A percentile compares a stretch with the other conserved stretches of the same genome.
These are phyloP conservation scores for Agastache rugosa DNA, from an alignment of 257 asterid species.

Conservation along the genomic window DNA sequence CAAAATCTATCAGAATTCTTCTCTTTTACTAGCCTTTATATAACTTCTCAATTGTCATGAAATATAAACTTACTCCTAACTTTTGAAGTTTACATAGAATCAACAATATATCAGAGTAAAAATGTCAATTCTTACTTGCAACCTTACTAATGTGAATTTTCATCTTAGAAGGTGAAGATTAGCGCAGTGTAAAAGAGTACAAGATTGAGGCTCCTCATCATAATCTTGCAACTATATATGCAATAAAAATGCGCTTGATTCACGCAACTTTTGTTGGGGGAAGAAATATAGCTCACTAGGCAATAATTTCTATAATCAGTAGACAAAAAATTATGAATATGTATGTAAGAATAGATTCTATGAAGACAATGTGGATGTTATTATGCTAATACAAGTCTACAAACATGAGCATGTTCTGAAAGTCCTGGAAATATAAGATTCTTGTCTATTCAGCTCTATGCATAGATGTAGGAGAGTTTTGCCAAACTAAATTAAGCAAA, in stretches of 20 bases:
- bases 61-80: no score
- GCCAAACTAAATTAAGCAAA: no score
- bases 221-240: constrained; percentile 41
- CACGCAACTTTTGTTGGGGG: constrained; percentile 38
- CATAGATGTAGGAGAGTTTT: neutral
- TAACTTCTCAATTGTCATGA: no score
- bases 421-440: constrained; percentile 26
- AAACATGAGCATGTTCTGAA: neutral
- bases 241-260: constrained; percentile 36
- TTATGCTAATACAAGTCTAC: neutral
- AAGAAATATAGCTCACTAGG: constrained; percentile 39
- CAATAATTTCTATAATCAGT: constrained; percentile 43
- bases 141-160: constrained; percentile 33
- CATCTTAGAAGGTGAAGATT: constrained; percentile 37
- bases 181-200: constrained; percentile 54
- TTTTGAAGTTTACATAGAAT: no score
- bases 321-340: constrained; percentile 19
- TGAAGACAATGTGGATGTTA: constrained; percentile 1
- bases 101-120: no score
- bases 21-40: no score
- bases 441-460: constrained; percentile 9
- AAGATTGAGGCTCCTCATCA: constrained; percentile 42
- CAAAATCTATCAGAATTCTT: no score
- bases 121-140: constrained; percentile 36
- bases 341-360: constrained; percentile 18